Evolutionary conservation across 1,284 basidiomycete genomes (phyloP).

Genomic region (Melampsora larici-populina): DNA sequence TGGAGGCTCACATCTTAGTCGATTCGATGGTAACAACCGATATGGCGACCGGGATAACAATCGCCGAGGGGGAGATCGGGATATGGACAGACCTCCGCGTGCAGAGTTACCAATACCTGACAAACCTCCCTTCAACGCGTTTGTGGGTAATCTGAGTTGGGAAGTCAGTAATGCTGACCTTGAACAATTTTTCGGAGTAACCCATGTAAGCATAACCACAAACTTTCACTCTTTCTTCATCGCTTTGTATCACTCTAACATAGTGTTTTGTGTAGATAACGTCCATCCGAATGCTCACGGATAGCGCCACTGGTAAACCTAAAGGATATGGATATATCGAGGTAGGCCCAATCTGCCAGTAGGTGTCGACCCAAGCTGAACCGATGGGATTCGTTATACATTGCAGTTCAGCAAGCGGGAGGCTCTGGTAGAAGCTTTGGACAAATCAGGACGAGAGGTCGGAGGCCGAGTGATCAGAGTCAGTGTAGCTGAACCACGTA

Average conservation of each 20-base stretch:
- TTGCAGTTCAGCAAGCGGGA: constrained; percentile 24
- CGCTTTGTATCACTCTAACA: not conserved
- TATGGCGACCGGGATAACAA: constrained; percentile 28
- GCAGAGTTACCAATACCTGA: constrained; percentile 94
- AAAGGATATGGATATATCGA: constrained; percentile 99
- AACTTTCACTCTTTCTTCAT: not conserved
- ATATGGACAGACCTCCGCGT: constrained; percentile 56
- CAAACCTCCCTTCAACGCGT: constrained; percentile 89
- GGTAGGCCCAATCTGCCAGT: constrained; percentile 73
- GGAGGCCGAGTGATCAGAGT: constrained; percentile 78
- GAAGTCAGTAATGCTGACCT: constrained; percentile 83
- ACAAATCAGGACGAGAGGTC: constrained; percentile 56
- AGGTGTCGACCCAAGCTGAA: constrained; percentile 72
- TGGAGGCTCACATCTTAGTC: constrained; percentile 29
- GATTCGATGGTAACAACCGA: constrained; percentile 23
- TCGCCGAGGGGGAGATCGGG: constrained; percentile 35
- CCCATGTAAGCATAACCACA: constrained; percentile 13
- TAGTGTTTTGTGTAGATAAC: constrained; percentile 61
- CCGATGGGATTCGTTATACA: constrained; percentile 57
- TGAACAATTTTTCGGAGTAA: constrained; percentile 66
- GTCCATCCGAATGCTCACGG: constrained; percentile 86
- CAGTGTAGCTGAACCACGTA: constrained; percentile 91
- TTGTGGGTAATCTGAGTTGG: constrained; percentile 91
- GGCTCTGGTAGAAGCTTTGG: constrained; percentile 44
- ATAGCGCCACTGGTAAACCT: constrained; percentile 72